Evolutionary conservation across 2,329 filamentous ascomycete genomes (phyloP), one percentile per base, ranked within the genome.

Genomic region (Gremmenia infestans): DNA sequence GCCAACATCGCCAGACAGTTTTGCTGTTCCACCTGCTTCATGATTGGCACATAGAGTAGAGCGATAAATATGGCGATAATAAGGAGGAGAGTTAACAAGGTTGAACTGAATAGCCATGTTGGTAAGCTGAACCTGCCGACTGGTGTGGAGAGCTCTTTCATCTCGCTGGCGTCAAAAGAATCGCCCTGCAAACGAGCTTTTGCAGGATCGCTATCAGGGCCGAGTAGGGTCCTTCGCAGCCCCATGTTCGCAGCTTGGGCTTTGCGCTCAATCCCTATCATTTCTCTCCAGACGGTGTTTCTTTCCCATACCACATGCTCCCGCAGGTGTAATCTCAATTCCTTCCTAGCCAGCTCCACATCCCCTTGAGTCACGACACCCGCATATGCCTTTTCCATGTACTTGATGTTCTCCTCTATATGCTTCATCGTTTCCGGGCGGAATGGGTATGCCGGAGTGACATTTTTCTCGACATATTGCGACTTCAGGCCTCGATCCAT

Each of bases 281-380:
- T 94, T 67, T 99, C 94, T 74, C 95, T 81, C 94, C 94, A 99
- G 17, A 99, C 94, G 0, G 94, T 99, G 70, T 99, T 99, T 55
- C 94, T 83, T 72, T 99, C 95, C 95, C 94, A 99, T 0, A 97
- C 93, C 19, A 99, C 92, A 71, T 99, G 94, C 73, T 99, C 95
- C 55, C 94, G 81, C 25, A 99, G 80, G 68, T 99, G 92, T 32
- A 96, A 83, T 53, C 94, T 83, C 55, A 99, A 78, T 69, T 97
- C 94, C 63, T 89, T 87, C 67, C 86, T 89, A 4, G 94, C 92
- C 12, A 88, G 75, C 5, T 81, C 78, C 3, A 88, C 73, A 67
- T 99, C 90, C 32, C 91, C 91, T 43, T 87, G 83, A 0, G 91
- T 95, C 53, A 95, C 88, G 17, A 97, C 77, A 25, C 87, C 81